Evolutionary conservation across 805 yeast species (phyloP).

Genomic region (Cyberlindnera misumaiensis): DNA sequence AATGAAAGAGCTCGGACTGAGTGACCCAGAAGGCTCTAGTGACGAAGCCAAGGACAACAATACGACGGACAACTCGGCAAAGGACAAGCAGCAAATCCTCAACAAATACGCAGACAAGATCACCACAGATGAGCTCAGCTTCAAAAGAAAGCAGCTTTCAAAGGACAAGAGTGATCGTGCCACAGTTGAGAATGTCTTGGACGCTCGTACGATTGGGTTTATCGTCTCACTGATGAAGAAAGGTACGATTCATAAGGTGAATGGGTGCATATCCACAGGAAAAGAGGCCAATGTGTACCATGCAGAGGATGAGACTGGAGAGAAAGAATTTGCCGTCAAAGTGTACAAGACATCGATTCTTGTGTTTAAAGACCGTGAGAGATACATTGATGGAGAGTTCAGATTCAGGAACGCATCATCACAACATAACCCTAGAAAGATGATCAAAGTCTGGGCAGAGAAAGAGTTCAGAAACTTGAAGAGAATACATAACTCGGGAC

Average conservation of each 20-base stretch:
- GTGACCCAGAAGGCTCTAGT: background rate
- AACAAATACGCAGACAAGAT: conserved; percentile 61
- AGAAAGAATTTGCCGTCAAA: conserved; percentile 75
- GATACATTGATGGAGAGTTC: conserved; percentile 94
- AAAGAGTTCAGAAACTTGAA: conserved; percentile 92
- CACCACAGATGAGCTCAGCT: conserved; percentile 52
- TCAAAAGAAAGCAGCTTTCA: conserved; percentile 49
- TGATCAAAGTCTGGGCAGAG: conserved; percentile 98
- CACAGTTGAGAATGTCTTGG: conserved; percentile 93
- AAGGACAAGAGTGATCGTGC: conserved; percentile 91
- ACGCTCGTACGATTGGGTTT: conserved; percentile 86
- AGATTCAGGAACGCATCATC: conserved; percentile 81
- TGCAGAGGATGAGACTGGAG: conserved; percentile 41
- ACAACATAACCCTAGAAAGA: conserved; percentile 90
- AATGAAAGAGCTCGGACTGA: background rate
- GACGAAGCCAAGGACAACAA: background rate
- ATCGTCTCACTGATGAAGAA: conserved; percentile 74
- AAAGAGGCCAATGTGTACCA: conserved; percentile 98
- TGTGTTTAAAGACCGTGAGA: conserved; percentile 94
- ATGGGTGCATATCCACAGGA: conserved; percentile 94
- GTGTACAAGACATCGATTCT: conserved; percentile 93
- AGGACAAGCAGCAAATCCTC: conserved; percentile 42
- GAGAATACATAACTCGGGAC: conserved; percentile 68
- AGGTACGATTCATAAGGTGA: conserved; percentile 77
- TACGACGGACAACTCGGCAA: conserved; percentile 8